Evolutionary conservation across 2,329 filamentous ascomycete genomes (phyloP).

Genomic region (Didymella keratinophila): DNA sequence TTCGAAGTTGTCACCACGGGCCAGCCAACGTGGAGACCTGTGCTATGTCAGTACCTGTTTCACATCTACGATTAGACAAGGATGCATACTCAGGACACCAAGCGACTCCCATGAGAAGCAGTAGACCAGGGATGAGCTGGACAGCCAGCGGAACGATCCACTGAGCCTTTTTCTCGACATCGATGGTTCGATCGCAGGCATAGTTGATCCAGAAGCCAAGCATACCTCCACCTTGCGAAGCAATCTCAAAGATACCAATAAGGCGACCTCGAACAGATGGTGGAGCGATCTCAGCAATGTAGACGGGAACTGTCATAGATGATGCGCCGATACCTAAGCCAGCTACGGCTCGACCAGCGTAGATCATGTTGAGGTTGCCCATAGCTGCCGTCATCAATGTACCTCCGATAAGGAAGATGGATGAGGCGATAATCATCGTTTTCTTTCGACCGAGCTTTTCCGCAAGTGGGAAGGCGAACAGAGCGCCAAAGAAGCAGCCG

Average conservation of each 20-base stretch:
- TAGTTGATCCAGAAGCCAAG: constrained; percentile 56
- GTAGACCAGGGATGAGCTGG: constrained; percentile 53
- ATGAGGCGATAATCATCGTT: constrained; percentile 57
- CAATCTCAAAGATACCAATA: constrained; percentile 72
- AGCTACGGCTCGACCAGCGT: constrained; percentile 48
- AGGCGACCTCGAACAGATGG: constrained; percentile 70
- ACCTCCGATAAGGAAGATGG: constrained; percentile 55
- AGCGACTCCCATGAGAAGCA: constrained; percentile 48
- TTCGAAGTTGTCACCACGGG: constrained; percentile 45
- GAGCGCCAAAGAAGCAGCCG: constrained; percentile 52
- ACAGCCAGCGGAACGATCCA: constrained; percentile 69
- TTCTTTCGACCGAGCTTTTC: constrained; percentile 60
- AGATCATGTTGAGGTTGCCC: constrained; percentile 49
- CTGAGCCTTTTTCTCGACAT: constrained; percentile 58
- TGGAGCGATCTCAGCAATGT: constrained; percentile 57
- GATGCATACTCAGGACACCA: constrained; percentile 45
- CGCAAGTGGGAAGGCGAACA: constrained; percentile 56
- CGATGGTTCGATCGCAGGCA: constrained; percentile 51
- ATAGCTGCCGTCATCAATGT: constrained; percentile 51
- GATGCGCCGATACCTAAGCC: constrained; percentile 52
- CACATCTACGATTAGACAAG: background rate
- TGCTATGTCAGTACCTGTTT: background rate
- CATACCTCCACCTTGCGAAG: constrained; percentile 68
- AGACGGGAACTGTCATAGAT: constrained; percentile 50
- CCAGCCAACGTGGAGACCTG: constrained; percentile 31